Evolutionary conservation across 768 basidiomycete species (phyloP), one percentile per base, ranked within the genome.

Genomic region (Psilocybe subaeruginosa): DNA sequence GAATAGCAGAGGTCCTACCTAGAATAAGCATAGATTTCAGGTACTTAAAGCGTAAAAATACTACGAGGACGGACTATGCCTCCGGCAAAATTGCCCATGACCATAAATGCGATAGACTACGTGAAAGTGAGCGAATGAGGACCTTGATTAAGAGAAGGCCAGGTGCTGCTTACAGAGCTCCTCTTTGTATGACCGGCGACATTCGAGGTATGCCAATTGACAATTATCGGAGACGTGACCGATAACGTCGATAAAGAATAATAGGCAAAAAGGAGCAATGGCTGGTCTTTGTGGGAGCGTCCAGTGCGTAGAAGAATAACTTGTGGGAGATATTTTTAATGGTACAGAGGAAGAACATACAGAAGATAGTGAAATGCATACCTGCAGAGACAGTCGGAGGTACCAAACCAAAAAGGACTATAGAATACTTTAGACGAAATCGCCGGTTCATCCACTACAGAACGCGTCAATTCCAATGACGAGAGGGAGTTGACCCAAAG

Each of bases 121-220:
- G 48, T 4, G 31, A 43, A 8, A 7, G 23, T 43, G 37, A 45
- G 12, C 23, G 3, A 55, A 16, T 41, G n/a, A 39, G 37, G 4
- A 54, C 11, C 23, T 3, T n/a, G 17, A 62, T n/a, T 3, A 19
- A 23, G 23, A 23, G 23, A 23, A 23, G 23, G 23, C 2, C 23
- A 23, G 45, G 6, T 6, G 14, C 31, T n/a, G 43, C 62, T 29
- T 27, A 66, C 65, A 12, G 62, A 58, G 12, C 49, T 66, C 12
- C 61, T 64, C 49, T 66, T 66, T 3, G 62, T 66, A 23, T 62
- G 45, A 17, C 75, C 75, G 7, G 75, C 75, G 6, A 74, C 73
- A 56, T 77, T 77, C 1, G 74, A 69, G 14, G 73, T 69, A 50
- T 75, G 72, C 75, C 75, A 77, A 52, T 72, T 74, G 16, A 73